Conservation (phyloP, 176 grass and related monocot genomes). For the Canna indica region DNA sequence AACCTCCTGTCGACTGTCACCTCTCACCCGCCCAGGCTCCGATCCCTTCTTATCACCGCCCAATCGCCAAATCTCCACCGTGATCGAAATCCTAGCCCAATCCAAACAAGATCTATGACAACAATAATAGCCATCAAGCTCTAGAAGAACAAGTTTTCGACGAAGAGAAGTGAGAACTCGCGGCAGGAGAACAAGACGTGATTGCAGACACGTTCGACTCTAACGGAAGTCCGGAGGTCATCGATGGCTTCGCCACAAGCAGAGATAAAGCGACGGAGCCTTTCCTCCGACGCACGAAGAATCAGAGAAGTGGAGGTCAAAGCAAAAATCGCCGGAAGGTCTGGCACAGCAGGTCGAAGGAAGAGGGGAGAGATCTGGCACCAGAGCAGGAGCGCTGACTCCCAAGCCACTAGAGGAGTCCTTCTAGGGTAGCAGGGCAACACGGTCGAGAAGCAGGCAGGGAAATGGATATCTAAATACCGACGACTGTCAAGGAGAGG, state of each 20-base stretch:
- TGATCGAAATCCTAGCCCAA: conserved; percentile 21
- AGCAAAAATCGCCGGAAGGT: no score
- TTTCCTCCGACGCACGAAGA: conserved; percentile 29
- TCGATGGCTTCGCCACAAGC: conserved; percentile 38
- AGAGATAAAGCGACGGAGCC: conserved; percentile 31
- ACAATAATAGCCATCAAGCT: conserved; percentile 29
- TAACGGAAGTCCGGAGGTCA: conserved; percentile 38
- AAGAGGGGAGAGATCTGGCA: no score
- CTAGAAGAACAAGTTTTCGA: conserved; percentile 33
- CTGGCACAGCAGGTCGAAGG: no score
- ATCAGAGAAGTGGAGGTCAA: no score
- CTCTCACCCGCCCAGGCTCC: conserved; percentile 57
- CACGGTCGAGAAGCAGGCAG: no score
- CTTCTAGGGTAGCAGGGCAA: no score
- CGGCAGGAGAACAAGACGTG: no score
- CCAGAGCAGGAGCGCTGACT: no score
- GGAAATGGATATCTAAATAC: no score
- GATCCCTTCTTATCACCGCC: conserved; percentile 36
- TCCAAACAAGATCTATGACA: conserved; percentile 26
- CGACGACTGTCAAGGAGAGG: no score
- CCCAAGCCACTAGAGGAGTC: no score
- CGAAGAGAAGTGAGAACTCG: conserved; percentile 43
- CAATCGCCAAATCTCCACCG: conserved; percentile 7
- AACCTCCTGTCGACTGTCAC: conserved; percentile 36
- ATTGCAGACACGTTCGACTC: conserved; percentile 27